Evolutionary conservation across 129 eudicot species (phyloP).

Genomic region (Dittrichia graveolens): DNA sequence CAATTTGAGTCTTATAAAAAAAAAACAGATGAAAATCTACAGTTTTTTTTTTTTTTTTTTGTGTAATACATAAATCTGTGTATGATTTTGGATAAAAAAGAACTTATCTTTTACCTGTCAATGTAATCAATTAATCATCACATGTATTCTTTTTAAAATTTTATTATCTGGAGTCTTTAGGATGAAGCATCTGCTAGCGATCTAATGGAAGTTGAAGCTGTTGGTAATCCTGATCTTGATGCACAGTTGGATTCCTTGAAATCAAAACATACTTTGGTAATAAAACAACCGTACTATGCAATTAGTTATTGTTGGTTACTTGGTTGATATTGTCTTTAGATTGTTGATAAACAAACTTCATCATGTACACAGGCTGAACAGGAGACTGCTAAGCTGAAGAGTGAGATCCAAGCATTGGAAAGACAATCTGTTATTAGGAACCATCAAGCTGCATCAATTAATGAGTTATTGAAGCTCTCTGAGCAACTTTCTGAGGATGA

Average conservation of each 20-base stretch:
- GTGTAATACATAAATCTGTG: background rate
- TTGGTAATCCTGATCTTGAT: slow-evolving; percentile 57
- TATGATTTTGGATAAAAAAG: background rate
- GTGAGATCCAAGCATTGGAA: slow-evolving; percentile 62
- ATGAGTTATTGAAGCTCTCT: slow-evolving; percentile 60
- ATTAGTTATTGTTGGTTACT: slow-evolving; percentile 11
- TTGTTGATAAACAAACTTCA: background rate
- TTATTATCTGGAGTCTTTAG: slow-evolving; percentile 32
- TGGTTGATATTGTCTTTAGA: background rate
- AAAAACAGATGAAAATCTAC: no score
- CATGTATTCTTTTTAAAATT: background rate
- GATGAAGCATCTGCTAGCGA: slow-evolving; percentile 49
- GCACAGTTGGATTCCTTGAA: slow-evolving; percentile 63
- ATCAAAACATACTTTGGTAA: slow-evolving; percentile 58
- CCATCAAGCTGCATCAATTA: slow-evolving; percentile 45
- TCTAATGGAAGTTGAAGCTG: slow-evolving; percentile 52
- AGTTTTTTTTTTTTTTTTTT: no score
- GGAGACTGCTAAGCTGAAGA: slow-evolving; percentile 64
- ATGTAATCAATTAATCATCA: background rate
- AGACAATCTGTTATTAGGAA: slow-evolving; percentile 51
- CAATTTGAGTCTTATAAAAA: no score
- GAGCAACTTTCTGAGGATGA: slow-evolving; percentile 46
- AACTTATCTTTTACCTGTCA: background rate
- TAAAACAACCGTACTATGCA: slow-evolving; percentile 1
- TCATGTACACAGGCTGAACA: slow-evolving; percentile 51